These are phyloP conservation scores for Setomelanomma holmii DNA, from an alignment of 2,329 filamentous ascomycete genomes.

Conservation along the genomic window DNA sequence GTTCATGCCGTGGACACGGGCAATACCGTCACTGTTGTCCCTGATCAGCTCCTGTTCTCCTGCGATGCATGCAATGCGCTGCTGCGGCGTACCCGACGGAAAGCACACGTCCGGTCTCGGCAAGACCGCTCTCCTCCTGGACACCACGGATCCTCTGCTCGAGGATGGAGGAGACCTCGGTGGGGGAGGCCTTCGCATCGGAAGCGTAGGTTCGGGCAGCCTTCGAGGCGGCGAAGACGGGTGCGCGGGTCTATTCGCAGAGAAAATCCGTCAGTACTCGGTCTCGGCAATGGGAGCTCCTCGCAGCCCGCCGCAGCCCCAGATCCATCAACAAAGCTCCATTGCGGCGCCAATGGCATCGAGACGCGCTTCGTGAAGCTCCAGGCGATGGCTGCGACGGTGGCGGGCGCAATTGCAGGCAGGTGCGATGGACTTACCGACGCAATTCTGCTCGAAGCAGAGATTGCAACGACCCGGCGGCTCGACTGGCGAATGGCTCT, in stretches of 20 bases:
- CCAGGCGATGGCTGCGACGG: constrained; percentile 39
- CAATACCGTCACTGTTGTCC: constrained; percentile 92
- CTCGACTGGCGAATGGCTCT: constrained; percentile 97
- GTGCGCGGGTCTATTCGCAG: constrained; percentile 78
- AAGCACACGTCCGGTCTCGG: constrained; percentile 98
- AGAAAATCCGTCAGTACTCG: constrained; percentile 58
- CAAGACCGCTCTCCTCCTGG: constrained; percentile 93
- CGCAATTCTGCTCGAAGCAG: constrained; percentile 88
- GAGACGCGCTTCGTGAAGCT: constrained; percentile 41
- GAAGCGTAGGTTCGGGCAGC: constrained; percentile 84
- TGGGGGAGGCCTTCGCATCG: constrained; percentile 93
- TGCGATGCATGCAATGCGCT: constrained; percentile 38
- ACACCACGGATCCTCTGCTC: constrained; percentile 99
- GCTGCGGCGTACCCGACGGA: constrained; percentile 87
- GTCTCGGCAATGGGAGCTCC: constrained; percentile 45
- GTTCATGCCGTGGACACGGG: constrained; percentile 99
- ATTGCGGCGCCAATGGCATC: constrained; percentile 49
- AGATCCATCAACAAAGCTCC: constrained; percentile 40
- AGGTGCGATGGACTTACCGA: constrained; percentile 77
- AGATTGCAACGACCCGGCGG: constrained; percentile 92
- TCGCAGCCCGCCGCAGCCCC: constrained; percentile 25
- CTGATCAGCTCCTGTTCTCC: constrained; percentile 41
- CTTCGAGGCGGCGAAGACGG: constrained; percentile 70
- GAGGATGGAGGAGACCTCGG: constrained; percentile 98
- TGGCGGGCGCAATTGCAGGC: constrained; percentile 51